Percentiles rank a stretch among this genome's conserved stretches.
These are phyloP conservation scores for Fusarium continuum DNA, from an alignment of 2,329 filamentous ascomycete species.

Conservation along the genomic window DNA sequence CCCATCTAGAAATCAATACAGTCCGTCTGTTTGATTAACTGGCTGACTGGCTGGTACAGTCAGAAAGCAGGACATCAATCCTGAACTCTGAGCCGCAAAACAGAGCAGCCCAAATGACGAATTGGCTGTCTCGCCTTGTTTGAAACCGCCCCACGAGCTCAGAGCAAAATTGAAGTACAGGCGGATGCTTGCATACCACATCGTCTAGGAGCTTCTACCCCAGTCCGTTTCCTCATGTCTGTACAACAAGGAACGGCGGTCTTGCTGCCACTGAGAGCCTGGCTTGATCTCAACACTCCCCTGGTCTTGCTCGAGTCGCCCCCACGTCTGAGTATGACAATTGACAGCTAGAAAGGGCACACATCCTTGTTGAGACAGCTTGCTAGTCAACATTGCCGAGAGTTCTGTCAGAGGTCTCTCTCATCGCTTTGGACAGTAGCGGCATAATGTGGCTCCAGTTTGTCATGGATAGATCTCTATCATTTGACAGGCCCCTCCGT, in stretches of 20 bases:
- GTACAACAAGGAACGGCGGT: slow-evolving; percentile 36
- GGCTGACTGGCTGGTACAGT: not conserved
- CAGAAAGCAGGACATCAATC: slow-evolving; percentile 4
- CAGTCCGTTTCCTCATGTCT: slow-evolving; percentile 35
- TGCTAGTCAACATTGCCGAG: slow-evolving; percentile 21
- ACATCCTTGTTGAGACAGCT: slow-evolving; percentile 13
- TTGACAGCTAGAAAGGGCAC: slow-evolving; percentile 27
- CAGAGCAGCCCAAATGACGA: slow-evolving; percentile 14
- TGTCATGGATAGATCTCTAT: slow-evolving; percentile 1
- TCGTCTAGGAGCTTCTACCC: slow-evolving; percentile 37
- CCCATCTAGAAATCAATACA: slow-evolving; percentile 3
- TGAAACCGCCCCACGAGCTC: slow-evolving; percentile 33
- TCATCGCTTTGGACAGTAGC: not conserved
- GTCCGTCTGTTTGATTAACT: slow-evolving; percentile 9
- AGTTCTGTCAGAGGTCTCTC: slow-evolving; percentile 11
- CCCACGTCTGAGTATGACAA: slow-evolving; percentile 41
- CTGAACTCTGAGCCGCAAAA: slow-evolving; percentile 21
- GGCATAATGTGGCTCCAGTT: slow-evolving; percentile 6
- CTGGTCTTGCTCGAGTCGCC: slow-evolving; percentile 37
- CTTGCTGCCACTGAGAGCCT: slow-evolving; percentile 20
- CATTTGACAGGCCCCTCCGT: not conserved
- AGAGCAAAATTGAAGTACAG: slow-evolving; percentile 35
- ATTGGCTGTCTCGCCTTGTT: slow-evolving; percentile 28
- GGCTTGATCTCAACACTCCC: slow-evolving; percentile 27
- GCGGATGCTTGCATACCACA: slow-evolving; percentile 42